Evolutionary conservation across 2,329 filamentous ascomycete species (phyloP), one percentile per base, ranked within the genome.

Genomic region (Penicillium digitatum): DNA sequence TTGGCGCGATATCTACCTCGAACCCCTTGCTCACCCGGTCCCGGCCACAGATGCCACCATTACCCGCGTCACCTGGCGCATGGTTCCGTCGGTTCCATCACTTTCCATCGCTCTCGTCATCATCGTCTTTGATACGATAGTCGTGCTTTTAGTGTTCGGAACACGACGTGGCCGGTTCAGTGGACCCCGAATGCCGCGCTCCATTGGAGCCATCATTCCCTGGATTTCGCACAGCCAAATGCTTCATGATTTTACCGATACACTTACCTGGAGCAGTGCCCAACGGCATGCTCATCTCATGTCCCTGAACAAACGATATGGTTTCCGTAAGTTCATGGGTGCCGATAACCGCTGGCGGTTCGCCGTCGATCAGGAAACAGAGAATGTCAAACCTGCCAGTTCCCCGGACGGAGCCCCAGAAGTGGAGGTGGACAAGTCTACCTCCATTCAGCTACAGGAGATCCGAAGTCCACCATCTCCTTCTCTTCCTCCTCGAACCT

Each of bases 151-250:
- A 1, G 69, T 72, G 4, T 72, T 72, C 37, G 63, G 69, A 7
- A 69, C 65, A 8, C 67, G 69, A 1, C 67, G 66, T 1, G 69
- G 69, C 5, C 65, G 69, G 8, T 72, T 72, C 57, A 57, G 66
- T 16, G 69, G 65, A 0, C 69, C 69, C 3, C 62, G 69, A 10
- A 68, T 72, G 52, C 69, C 69, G 3, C 67, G 69, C 7, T 71
- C 69, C 2, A 69, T 72, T 20, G 69, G 69, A 7, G 61, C 68
- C 2, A 59, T 72, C 6, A 66, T 72, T 10, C 69, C 69, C 1
- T 72, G 69, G 69, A 59, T 72, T 24, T 66, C 68, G 4, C 67
- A 71, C 39, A 71, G 67, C 44, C 66, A 63, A 26, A 71, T 72
- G 68, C 59, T 69, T 5, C 44, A 57, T 20, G 69, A 72, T 37